Evolutionary conservation across 495 filamentous ascomycete species (phyloP), one percentile per base, ranked within the genome.

Genomic region (Beverwykella pulmonaria): DNA sequence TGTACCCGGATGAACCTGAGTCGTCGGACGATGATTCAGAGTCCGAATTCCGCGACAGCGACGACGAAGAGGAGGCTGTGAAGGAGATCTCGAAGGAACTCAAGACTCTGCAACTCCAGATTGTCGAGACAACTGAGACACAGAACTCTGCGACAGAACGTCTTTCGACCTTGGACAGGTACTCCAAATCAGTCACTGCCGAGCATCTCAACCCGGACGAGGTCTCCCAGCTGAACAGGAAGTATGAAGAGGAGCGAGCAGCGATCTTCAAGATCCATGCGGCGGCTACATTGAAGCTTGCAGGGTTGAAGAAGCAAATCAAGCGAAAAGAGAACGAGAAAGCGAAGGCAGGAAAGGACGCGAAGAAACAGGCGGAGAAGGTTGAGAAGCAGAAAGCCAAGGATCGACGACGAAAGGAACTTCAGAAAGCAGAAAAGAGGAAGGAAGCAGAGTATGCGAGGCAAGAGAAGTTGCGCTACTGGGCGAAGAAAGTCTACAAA

Each of bases 401-500:
- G 68, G 73, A 79, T 53, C 56, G 69, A 29, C 78, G 77, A 2
- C 72, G 41, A 34, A 69, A 64, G 32, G 47, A 71, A 23, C 78
- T 77, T 2, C 49, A 79, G 50, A 75, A 76, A 48, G 71, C 73
- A 12, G 81, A 86, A 71, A 74, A 74, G 39, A 41, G 46, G 6
- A 78, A 82, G 65, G 80, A 87, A 63, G 82, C 82, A 62, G 61
- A 58, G 6, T 79, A 86, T 48, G 74, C 85, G 63, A 79, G 80
- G 53, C 75, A 76, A 49, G 84, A 89, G 73, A 75, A 81, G 29
- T 71, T 80, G 41, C 66, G 72, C 20, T 88, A 87, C 64, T 87
- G 84, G 82, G 83, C 87, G 2, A 75, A 80, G 59, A 81, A 76
- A 8, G 81, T 85, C 19, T 87, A 87, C 63, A 76, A 81, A 34